Evolutionary conservation across 2,329 filamentous ascomycete genomes (phyloP).

Genomic region (Thelonectria blattea): DNA sequence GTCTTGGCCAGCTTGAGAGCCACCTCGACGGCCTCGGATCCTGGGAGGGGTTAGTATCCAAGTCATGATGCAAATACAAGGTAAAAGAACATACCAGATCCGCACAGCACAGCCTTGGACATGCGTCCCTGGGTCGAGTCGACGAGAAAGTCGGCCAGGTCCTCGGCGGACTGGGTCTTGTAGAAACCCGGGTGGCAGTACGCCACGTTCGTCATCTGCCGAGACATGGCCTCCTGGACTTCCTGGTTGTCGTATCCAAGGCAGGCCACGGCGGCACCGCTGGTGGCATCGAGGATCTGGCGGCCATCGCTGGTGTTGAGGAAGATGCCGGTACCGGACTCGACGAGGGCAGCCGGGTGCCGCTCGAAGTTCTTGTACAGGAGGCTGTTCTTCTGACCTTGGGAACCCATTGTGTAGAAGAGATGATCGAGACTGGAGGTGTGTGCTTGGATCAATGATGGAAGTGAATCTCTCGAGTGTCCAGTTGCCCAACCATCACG

Average conservation of each 20-base stretch:
- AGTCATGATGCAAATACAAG: too few relatives aligned
- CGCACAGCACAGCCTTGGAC: slow-evolving; percentile 32
- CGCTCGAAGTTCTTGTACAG: slow-evolving; percentile 36
- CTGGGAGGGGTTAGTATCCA: too few relatives aligned
- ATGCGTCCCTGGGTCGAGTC: slow-evolving; percentile 27
- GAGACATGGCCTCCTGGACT: slow-evolving; percentile 30
- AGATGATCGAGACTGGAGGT: neutral
- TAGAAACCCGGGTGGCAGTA: slow-evolving; percentile 34
- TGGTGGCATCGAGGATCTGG: slow-evolving; percentile 33
- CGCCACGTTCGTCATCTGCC: slow-evolving; percentile 26
- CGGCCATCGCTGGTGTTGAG: slow-evolving; percentile 32
- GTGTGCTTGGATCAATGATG: neutral
- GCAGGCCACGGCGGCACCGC: slow-evolving; percentile 34
- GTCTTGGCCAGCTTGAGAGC: slow-evolving; percentile 32
- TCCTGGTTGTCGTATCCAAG: slow-evolving; percentile 32
- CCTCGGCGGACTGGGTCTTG: slow-evolving; percentile 28
- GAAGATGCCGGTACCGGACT: slow-evolving; percentile 26
- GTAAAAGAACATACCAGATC: slow-evolving; percentile 22
- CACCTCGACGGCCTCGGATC: slow-evolving; percentile 32
- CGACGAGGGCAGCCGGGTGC: slow-evolving; percentile 29
- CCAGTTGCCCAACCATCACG: too few relatives aligned
- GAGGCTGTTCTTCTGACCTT: slow-evolving; percentile 29
- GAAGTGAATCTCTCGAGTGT: too few relatives aligned
- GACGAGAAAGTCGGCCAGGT: slow-evolving; percentile 30
- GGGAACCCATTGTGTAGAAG: slow-evolving; percentile 25